Conservation (phyloP, 495 filamentous ascomycete genomes). For the Aspergillus heteromorphus region DNA sequence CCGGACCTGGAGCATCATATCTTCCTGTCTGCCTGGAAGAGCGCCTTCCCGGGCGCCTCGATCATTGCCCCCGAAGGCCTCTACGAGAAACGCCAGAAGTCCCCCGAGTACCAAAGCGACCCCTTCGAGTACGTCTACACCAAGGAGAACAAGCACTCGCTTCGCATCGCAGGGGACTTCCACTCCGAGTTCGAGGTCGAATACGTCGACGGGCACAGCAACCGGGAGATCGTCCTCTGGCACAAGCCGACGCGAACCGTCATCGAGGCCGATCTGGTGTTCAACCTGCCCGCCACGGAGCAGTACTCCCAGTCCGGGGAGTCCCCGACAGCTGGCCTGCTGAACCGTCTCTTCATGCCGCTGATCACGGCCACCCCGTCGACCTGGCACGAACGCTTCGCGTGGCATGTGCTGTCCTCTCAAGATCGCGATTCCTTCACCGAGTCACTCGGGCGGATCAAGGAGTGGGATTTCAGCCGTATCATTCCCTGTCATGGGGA, state of each 20-base stretch:
- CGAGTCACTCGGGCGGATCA: slow-evolving; percentile 59
- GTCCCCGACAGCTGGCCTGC: slow-evolving; percentile 45
- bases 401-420: slow-evolving; percentile 68
- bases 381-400: slow-evolving; percentile 67
- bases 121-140: slow-evolving; percentile 62
- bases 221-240: slow-evolving; percentile 77
- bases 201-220: slow-evolving; percentile 69
- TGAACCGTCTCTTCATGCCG: slow-evolving; percentile 56
- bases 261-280: slow-evolving; percentile 83
- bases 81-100: slow-evolving; percentile 67
- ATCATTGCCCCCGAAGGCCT: slow-evolving; percentile 81
- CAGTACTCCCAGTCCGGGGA: slow-evolving; percentile 66
- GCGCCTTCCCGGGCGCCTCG: slow-evolving; percentile 67
- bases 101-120: slow-evolving; percentile 50
- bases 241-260: slow-evolving; percentile 72
- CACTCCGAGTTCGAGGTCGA: slow-evolving; percentile 78
- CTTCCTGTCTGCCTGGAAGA: slow-evolving; percentile 73
- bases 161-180: slow-evolving; percentile 66
- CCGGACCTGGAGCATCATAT: slow-evolving; percentile 90
- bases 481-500: neutral
- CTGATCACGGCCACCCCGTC: slow-evolving; percentile 50
- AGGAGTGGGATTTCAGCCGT: neutral
- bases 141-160: slow-evolving; percentile 27
- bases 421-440: slow-evolving; percentile 61
- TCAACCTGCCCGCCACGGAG: slow-evolving; percentile 81